Conservation (phyloP, 495 filamentous ascomycete genomes). For the Cercophora sp. region DNA sequence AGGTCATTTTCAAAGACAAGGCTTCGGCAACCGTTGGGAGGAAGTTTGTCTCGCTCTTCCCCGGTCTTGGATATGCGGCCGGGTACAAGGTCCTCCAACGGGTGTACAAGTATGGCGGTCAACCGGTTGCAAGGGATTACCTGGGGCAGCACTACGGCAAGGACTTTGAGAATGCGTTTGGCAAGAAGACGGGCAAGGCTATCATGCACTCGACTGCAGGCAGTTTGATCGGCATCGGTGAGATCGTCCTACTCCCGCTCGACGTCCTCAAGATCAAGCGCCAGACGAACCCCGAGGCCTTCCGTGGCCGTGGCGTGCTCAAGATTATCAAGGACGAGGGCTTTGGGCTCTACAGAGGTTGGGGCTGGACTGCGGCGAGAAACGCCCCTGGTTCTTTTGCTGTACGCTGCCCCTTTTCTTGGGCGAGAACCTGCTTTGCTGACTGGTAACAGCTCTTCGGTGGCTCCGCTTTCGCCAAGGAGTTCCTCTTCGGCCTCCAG, state of each 20-base stretch:
- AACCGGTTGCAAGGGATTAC: slow-evolving; percentile 92
- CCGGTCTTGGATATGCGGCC: slow-evolving; percentile 92
- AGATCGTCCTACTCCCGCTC: slow-evolving; percentile 90
- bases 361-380: slow-evolving; percentile 94
- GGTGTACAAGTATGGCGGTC: slow-evolving; percentile 98
- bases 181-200: slow-evolving; percentile 94
- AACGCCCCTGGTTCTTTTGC: slow-evolving; percentile 98
- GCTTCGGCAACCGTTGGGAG: slow-evolving; percentile 60
- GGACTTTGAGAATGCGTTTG: slow-evolving; percentile 84
- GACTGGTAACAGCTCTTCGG: slow-evolving; percentile 75
- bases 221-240: slow-evolving; percentile 93
- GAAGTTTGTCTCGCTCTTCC: slow-evolving; percentile 95
- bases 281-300: slow-evolving; percentile 98
- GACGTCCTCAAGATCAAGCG: slow-evolving; percentile 99
- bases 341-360: slow-evolving; percentile 91
- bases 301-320: slow-evolving; percentile 87
- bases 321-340: slow-evolving; percentile 90
- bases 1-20: slow-evolving; percentile 91
- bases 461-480: slow-evolving; percentile 96
- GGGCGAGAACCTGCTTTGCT: background rate
- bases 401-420: slow-evolving; percentile 50
- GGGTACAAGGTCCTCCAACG: slow-evolving; percentile 97
- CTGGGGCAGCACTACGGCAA: slow-evolving; percentile 74
- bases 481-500: slow-evolving; percentile 77
- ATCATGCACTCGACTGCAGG: slow-evolving; percentile 96